These are phyloP conservation scores for Inga laurina DNA, from an alignment of 306 rosid species.

Conservation along the genomic window DNA sequence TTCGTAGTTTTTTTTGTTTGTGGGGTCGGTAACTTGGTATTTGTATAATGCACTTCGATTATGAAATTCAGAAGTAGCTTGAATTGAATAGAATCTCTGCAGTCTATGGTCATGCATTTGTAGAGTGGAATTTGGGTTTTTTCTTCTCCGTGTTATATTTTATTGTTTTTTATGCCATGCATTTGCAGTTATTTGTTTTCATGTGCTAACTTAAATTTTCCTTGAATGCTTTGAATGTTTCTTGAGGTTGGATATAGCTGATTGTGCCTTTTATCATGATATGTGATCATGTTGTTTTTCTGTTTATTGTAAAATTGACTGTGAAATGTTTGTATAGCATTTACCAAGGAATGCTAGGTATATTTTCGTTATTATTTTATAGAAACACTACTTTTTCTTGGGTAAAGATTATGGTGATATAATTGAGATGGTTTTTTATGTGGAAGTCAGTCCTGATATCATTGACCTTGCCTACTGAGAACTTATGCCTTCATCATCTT, in stretches of 20 bases:
- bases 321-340: background rate
- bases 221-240: background rate
- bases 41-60: background rate
- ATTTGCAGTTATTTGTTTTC: background rate
- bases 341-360: background rate
- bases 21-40: background rate
- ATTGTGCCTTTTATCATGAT: background rate
- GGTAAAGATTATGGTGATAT: background rate
- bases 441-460: conserved; percentile 1
- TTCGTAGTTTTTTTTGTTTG: background rate
- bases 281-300: background rate
- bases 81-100: background rate
- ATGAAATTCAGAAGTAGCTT: background rate
- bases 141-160: conserved; percentile 6
- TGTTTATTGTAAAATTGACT: background rate
- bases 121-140: conserved; percentile 8
- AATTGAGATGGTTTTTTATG: background rate
- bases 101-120: background rate
- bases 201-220: background rate
- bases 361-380: background rate
- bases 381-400: background rate
- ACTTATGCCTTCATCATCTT: conserved; percentile 18
- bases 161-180: background rate
- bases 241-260: conserved; percentile 12
- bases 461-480: conserved; percentile 20